Evolutionary conservation across 352 stramenopile genomes (phyloP).

Genomic region (Globisporangium acanthophoron): DNA sequence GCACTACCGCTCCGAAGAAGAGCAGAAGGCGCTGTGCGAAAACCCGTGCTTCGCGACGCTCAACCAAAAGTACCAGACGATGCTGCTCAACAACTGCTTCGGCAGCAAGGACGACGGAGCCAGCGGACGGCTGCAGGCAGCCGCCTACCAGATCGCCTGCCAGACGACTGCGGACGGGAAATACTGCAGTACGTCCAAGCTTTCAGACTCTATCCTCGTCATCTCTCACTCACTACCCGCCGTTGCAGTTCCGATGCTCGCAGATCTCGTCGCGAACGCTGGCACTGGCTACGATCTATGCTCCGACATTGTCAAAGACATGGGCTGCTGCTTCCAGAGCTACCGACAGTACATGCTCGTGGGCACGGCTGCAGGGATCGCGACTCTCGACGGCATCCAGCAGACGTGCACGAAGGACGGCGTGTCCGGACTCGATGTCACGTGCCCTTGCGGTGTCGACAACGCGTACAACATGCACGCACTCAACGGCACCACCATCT

Average conservation of each 20-base stretch:
- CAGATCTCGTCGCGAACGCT: slow-evolving; percentile 37
- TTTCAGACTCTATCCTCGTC: not conserved
- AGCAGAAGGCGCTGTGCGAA: slow-evolving; percentile 48
- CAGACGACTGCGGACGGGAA: slow-evolving; percentile 45
- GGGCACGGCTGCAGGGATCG: slow-evolving; percentile 44
- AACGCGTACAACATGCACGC: slow-evolving; percentile 56
- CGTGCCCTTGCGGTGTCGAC: slow-evolving; percentile 40
- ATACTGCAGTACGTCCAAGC: slow-evolving; percentile 59
- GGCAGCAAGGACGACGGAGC: slow-evolving; percentile 49
- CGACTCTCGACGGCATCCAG: slow-evolving; percentile 41
- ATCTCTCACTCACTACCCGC: not conserved
- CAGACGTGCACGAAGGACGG: slow-evolving; percentile 39
- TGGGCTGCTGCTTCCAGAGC: slow-evolving; percentile 82
- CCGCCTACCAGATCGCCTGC: slow-evolving; percentile 67
- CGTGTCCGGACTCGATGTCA: slow-evolving; percentile 28
- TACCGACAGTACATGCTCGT: slow-evolving; percentile 73
- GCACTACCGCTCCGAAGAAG: slow-evolving; percentile 39
- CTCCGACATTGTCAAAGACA: slow-evolving; percentile 56
- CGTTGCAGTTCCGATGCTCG: slow-evolving; percentile 48
- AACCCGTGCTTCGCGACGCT: slow-evolving; percentile 57
- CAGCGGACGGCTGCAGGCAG: slow-evolving; percentile 45
- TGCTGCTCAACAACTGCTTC: slow-evolving; percentile 71
- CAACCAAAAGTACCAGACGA: slow-evolving; percentile 53
- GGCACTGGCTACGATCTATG: slow-evolving; percentile 56
- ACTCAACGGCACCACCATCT: slow-evolving; percentile 50